Evolutionary conservation across 2,329 filamentous ascomycete species (phyloP).

Genomic region (Ceratocystis albifundus): DNA sequence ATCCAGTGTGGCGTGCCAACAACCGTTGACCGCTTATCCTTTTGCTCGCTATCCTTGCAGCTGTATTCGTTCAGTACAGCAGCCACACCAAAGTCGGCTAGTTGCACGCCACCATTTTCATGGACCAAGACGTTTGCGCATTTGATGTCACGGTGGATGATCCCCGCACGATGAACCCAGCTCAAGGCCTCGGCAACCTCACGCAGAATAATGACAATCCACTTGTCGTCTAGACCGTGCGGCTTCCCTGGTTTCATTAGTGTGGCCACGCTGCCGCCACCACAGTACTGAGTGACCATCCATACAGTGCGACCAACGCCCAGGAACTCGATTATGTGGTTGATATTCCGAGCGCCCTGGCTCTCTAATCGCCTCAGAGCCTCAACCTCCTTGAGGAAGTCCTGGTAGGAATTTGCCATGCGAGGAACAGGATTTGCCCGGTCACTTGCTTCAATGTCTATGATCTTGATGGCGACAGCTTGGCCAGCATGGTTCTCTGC

Average conservation of each 20-base stretch:
- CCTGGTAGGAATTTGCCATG: slow-evolving; percentile 54
- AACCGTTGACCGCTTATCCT: slow-evolving; percentile 68
- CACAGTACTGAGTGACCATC: slow-evolving; percentile 81
- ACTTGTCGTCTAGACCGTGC: slow-evolving; percentile 56
- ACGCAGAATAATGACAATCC: slow-evolving; percentile 55
- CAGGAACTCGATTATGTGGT: slow-evolving; percentile 67
- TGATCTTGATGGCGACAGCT: slow-evolving; percentile 68
- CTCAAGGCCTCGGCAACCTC: slow-evolving; percentile 55
- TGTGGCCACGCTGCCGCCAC: slow-evolving; percentile 69
- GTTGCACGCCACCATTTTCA: slow-evolving; percentile 63
- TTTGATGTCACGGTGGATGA: slow-evolving; percentile 62
- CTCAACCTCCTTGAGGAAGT: slow-evolving; percentile 57
- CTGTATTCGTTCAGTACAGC: slow-evolving; percentile 40
- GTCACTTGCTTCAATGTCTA: slow-evolving; percentile 71
- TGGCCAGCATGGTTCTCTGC: slow-evolving; percentile 31
- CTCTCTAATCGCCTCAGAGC: slow-evolving; percentile 62
- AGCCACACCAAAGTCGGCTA: slow-evolving; percentile 69
- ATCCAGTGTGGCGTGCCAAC: slow-evolving; percentile 81
- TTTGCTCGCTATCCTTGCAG: slow-evolving; percentile 49
- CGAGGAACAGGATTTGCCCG: slow-evolving; percentile 46
- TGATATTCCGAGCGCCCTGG: slow-evolving; percentile 66
- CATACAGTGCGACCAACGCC: slow-evolving; percentile 70
- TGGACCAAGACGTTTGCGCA: slow-evolving; percentile 71
- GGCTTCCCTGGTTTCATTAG: slow-evolving; percentile 57
- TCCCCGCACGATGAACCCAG: slow-evolving; percentile 57